Percentiles rank a stretch among this genome's conserved stretches.
These are phyloP conservation scores for Monosporascus sp. DNA, from an alignment of 2,329 filamentous ascomycete genomes.

Conservation along the genomic window DNA sequence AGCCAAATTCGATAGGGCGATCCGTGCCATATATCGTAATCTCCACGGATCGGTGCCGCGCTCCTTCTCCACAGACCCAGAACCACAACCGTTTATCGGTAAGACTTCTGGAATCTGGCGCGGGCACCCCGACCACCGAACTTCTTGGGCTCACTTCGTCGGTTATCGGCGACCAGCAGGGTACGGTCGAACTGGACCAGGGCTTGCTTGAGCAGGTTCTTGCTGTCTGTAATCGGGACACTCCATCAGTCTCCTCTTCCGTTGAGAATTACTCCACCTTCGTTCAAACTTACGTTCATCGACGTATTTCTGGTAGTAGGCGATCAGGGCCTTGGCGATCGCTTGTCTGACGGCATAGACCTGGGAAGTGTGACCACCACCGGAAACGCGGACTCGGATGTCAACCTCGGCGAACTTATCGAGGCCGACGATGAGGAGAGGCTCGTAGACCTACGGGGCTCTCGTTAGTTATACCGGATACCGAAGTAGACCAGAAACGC, in stretches of 20 bases:
- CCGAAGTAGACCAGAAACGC: no score
- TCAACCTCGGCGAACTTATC: conserved; percentile 97
- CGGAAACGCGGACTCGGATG: conserved; percentile 92
- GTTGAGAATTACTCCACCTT: background rate
- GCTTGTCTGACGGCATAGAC: conserved; percentile 98
- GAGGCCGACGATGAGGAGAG: conserved; percentile 90
- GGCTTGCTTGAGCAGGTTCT: conserved; percentile 98
- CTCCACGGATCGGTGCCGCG: conserved; percentile 11
- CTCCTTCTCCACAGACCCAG: conserved; percentile 28
- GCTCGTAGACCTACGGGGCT: conserved; percentile 79
- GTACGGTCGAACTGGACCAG: conserved; percentile 95
- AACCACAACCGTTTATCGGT: conserved; percentile 66
- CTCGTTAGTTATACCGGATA: conserved; percentile 6
- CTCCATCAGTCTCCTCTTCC: background rate
- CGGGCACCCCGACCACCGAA: conserved; percentile 90
- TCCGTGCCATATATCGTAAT: conserved; percentile 10
- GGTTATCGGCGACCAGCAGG: conserved; percentile 97
- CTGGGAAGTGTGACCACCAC: conserved; percentile 96
- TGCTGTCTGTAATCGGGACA: conserved; percentile 56
- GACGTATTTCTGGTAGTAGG: conserved; percentile 99
- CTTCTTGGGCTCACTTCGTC: conserved; percentile 99
- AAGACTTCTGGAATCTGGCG: conserved; percentile 97
- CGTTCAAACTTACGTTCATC: conserved; percentile 61
- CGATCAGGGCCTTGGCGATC: conserved; percentile 94
- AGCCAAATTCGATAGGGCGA: conserved; percentile 14